Evolutionary conservation across 257 asterid species (phyloP).

Genomic region (Handroanthus guayacan): DNA sequence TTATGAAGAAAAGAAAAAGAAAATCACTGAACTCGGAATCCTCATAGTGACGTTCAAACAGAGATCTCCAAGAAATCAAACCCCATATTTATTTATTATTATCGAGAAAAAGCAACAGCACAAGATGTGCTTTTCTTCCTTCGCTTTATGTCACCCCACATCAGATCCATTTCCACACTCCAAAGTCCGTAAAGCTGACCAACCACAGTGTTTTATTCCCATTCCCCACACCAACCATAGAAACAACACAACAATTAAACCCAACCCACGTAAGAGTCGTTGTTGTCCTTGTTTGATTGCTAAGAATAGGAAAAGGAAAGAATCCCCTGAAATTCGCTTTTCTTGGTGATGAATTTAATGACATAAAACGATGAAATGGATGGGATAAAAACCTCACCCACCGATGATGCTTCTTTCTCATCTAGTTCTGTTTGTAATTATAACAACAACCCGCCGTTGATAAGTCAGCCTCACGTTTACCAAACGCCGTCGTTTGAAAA

Average conservation of each 20-base stretch:
- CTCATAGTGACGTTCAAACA: too few species aligned
- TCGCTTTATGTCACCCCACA: constrained; percentile 16
- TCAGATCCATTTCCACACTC: constrained; percentile 31
- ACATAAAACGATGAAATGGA: constrained; percentile 44
- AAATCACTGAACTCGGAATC: too few species aligned
- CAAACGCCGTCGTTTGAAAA: constrained; percentile 49
- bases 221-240: constrained; percentile 24
- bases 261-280: constrained; percentile 1
- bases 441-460: constrained; percentile 42
- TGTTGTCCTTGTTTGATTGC: constrained; percentile 24
- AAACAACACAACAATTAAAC: constrained; percentile 6
- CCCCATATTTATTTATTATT: too few species aligned
- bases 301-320: constrained; percentile 5
- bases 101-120: too few species aligned
- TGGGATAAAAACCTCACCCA: constrained; percentile 37
- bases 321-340: constrained; percentile 19
- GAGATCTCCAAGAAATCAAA: too few species aligned
- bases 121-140: background rate
- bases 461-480: constrained; percentile 39
- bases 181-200: constrained; percentile 31
- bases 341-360: constrained; percentile 35
- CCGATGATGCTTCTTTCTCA: constrained; percentile 19
- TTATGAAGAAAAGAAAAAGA: too few species aligned
- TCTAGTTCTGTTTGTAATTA: constrained; percentile 1
- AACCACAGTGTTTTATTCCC: constrained; percentile 10